These are phyloP conservation scores for Cyclostephanos tholiformis DNA, from an alignment of 108 stramenopile genomes.

Conservation along the genomic window DNA sequence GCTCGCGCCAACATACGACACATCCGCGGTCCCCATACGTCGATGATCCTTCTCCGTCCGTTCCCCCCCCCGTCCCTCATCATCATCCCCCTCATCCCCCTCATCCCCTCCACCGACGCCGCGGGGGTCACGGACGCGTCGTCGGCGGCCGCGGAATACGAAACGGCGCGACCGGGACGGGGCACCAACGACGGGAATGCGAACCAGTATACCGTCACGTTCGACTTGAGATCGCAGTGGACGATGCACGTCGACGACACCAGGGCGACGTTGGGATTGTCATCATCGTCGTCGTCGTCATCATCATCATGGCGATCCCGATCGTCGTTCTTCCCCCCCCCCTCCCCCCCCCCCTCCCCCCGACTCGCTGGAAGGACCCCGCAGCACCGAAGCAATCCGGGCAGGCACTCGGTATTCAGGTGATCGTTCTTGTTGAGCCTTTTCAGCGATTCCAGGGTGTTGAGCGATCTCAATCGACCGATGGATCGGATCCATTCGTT, in stretches of 20 bases:
- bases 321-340: neutral
- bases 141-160: slow-evolving; percentile 39
- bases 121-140: slow-evolving; percentile 10
- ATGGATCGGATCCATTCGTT: slow-evolving; percentile 40
- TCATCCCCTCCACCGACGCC: neutral
- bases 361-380: slow-evolving; percentile 5
- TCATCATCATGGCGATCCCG: neutral
- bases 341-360: neutral
- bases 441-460: slow-evolving; percentile 80
- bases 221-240: slow-evolving; percentile 79
- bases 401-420: slow-evolving; percentile 49
- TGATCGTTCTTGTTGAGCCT: slow-evolving; percentile 71
- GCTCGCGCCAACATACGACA: slow-evolving; percentile 32
- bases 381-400: slow-evolving; percentile 40
- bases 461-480: slow-evolving; percentile 58
- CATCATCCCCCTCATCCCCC: neutral
- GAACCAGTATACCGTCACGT: slow-evolving; percentile 87
- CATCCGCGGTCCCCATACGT: slow-evolving; percentile 29
- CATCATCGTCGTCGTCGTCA: slow-evolving; percentile 2
- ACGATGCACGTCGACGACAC: slow-evolving; percentile 53
- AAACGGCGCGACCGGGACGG: slow-evolving; percentile 27
- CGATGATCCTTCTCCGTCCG: slow-evolving; percentile 16
- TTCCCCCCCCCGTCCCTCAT: neutral
- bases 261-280: slow-evolving; percentile 38
- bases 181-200: slow-evolving; percentile 74